Base-by-base conservation (phyloP, 1,284 basidiomycete species). In the Tausonia pullulans region DNA sequence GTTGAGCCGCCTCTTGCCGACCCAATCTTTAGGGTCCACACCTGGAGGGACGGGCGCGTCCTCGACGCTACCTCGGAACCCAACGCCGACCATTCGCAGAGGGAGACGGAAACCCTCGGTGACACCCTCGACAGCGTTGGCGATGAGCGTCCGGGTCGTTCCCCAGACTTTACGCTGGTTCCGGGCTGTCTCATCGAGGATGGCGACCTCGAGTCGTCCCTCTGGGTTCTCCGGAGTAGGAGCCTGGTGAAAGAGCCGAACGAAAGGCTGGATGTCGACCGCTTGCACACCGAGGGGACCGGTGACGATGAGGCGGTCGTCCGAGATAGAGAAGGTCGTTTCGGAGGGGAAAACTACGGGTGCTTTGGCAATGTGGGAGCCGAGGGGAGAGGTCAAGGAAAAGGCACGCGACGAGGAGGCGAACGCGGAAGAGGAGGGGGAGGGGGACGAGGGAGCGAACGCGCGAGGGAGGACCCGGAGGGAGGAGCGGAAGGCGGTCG, bases 151-250 rank as follows among this genome's bases (percentile, higher is more conserved):
- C 58, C 95, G 85, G 3, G 91, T 95, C 53, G 90, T 83, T 10
- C 95, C 95, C 95, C 95, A 98, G 79, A 91, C 86, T 59, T 87
- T 83, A 52, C 89, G 82, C 75, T 96, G 92, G 60, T 83, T 78
- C 76, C 91, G 90, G 58, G 83, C 73, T 59, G 80, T 79, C 3
- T 85, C 78, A 73, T 94, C 81, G 71, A 88, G 82, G 1, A 97
- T 86, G 7, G 80, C 69, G n/a, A 96, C 68, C 7, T 68, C 66
- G 16, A 79, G 66, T 3, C 53, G 1, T 54, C 65, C 55, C 58
- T 67, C 44, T 58, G 40, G 48, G 54, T 62, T 8, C 8, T 48
- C 46, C 4, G 63, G 40, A 1, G 70, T 60, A 1, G 73, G 70
- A 3, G 73, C 69, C 8, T 69, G 45, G 55, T 76, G 71, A 50